Conservation (phyloP, 441 rosid species). For the Pelargonium cotyledonis region DNA sequence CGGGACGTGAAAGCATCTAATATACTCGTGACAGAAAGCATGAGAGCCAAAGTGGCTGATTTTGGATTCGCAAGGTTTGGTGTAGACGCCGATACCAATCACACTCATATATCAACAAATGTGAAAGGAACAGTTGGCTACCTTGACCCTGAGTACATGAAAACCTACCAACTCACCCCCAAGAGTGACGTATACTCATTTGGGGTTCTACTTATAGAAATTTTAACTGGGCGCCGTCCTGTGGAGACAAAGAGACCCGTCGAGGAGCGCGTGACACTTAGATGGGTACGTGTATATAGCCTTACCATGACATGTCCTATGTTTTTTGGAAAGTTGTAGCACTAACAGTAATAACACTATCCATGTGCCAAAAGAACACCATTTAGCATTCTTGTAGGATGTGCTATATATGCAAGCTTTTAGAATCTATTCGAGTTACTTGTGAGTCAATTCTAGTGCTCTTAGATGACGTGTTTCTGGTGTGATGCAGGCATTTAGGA, state of each 20-base stretch:
- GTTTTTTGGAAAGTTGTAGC: not conserved
- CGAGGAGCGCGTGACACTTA: constrained; percentile 67
- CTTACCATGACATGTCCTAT: not conserved
- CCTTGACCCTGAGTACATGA: constrained; percentile 96
- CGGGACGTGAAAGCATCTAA: constrained; percentile 93
- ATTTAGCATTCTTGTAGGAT: not conserved
- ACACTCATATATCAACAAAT: constrained; percentile 71
- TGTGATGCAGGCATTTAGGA: constrained; percentile 57
- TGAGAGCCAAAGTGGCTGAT: constrained; percentile 95
- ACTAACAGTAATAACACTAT: not conserved
- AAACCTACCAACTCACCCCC: constrained; percentile 79
- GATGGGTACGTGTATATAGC: constrained; percentile 55
- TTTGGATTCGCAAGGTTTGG: constrained; percentile 93
- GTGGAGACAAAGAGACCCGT: constrained; percentile 53
- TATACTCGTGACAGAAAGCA: constrained; percentile 74
- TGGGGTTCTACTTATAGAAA: constrained; percentile 79
- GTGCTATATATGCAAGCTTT: not conserved
- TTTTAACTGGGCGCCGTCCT: constrained; percentile 91
- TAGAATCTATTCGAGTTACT: not conserved
- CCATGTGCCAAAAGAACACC: not conserved
- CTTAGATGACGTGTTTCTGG: constrained; percentile 3
- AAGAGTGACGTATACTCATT: constrained; percentile 91
- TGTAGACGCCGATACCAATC: constrained; percentile 37
- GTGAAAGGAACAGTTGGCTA: constrained; percentile 96
- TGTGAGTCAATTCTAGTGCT: not conserved